These are phyloP conservation scores for Cryphonectria nitschkei DNA, from an alignment of 2,329 filamentous ascomycete genomes.

Conservation along the genomic window DNA sequence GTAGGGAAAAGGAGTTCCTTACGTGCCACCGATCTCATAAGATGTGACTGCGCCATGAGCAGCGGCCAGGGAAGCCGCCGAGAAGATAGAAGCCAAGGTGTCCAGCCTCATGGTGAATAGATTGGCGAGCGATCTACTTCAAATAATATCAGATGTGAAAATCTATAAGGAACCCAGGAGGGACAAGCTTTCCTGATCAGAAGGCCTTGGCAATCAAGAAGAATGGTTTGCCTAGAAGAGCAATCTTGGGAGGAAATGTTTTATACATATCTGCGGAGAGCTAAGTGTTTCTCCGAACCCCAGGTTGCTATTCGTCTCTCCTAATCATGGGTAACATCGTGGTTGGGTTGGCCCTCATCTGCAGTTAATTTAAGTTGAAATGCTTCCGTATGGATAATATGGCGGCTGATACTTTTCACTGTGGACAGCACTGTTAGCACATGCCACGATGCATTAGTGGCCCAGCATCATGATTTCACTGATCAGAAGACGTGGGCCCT, in stretches of 20 bases:
- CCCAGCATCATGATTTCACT: neutral
- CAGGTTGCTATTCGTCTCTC: neutral
- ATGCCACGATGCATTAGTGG: neutral
- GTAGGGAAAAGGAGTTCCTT: neutral
- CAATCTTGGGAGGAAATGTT: neutral
- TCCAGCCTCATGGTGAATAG: conserved; percentile 29
- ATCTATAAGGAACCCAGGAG: neutral
- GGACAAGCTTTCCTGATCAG: neutral
- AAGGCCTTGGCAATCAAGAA: neutral
- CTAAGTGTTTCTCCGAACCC: neutral
- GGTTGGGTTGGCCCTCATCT: neutral
- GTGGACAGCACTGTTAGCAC: neutral
- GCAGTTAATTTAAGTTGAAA: neutral
- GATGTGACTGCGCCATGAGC: conserved; percentile 48
- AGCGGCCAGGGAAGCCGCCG: conserved; percentile 36
- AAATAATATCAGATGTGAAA: neutral
- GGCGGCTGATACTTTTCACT: neutral
- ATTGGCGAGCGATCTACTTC: neutral
- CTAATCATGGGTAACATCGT: neutral
- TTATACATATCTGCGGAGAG: neutral
- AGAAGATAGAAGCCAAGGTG: conserved; percentile 23
- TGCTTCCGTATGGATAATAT: neutral
- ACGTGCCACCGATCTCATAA: conserved; percentile 49
- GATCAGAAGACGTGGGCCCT: neutral
- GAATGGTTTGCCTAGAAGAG: neutral